Conservation (phyloP, 2,329 filamentous ascomycete species). For the Drechslerella dactyloides region DNA sequence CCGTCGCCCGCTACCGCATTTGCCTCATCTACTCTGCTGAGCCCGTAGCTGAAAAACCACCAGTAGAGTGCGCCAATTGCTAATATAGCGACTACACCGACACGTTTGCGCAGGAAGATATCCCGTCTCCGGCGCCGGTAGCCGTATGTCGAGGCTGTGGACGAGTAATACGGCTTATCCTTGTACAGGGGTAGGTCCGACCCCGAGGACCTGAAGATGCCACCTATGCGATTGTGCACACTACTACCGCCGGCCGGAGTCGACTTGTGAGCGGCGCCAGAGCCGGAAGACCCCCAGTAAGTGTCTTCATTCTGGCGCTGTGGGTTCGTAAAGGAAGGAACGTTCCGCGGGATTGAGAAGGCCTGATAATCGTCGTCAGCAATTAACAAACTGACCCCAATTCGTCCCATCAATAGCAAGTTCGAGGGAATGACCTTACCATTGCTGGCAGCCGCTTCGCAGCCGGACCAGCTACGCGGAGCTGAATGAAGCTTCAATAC, state of each 20-base stretch:
- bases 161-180: slow-evolving; percentile 87
- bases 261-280: slow-evolving; percentile 58
- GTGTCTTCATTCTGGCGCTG: slow-evolving; percentile 71
- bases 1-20: slow-evolving; percentile 55
- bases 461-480: neutral
- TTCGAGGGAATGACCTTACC: neutral
- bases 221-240: slow-evolving; percentile 60
- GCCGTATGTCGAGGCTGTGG: slow-evolving; percentile 60
- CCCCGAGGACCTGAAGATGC: slow-evolving; percentile 69
- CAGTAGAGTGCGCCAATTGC: slow-evolving; percentile 51
- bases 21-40: slow-evolving; percentile 55
- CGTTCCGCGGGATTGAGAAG: slow-evolving; percentile 72
- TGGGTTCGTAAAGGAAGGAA: slow-evolving; percentile 71
- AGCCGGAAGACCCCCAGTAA: slow-evolving; percentile 67
- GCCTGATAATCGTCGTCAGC: slow-evolving; percentile 57
- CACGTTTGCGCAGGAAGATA: slow-evolving; percentile 61
- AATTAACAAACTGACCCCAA: no score
- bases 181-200: slow-evolving; percentile 91
- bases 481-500: neutral
- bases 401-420: neutral
- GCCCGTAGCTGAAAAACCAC: slow-evolving; percentile 15
- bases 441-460: neutral
- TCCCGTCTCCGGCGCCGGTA: slow-evolving; percentile 68
- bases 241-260: slow-evolving; percentile 54
- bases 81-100: slow-evolving; percentile 19